Evolutionary conservation across 2,329 filamentous ascomycete species (phyloP).

Genomic region (Pseudomassariella vexata): DNA sequence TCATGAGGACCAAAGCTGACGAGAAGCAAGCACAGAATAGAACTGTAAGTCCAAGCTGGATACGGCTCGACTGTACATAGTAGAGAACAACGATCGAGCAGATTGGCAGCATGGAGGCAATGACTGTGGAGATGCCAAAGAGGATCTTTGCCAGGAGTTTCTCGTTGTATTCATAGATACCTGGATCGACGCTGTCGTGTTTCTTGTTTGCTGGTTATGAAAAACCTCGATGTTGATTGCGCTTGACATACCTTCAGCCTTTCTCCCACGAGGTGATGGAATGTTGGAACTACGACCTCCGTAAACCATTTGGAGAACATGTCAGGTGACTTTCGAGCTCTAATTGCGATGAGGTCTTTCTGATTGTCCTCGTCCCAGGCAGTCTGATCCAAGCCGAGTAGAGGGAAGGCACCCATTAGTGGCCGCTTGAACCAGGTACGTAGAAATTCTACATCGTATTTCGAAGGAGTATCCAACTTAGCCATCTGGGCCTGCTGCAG

Average conservation of each 20-base stretch:
- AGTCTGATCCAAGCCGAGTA: conserved; percentile 12
- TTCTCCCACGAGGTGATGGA: conserved; percentile 3
- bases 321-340: conserved; percentile 3
- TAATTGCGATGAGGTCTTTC: conserved; percentile 7
- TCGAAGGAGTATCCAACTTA: conserved; percentile 5
- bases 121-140: conserved; percentile 6
- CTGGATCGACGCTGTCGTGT: too few species aligned
- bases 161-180: conserved; percentile 8
- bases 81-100: conserved; percentile 8
- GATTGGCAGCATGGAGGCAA: conserved; percentile 9
- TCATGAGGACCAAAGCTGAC: conserved; percentile 9
- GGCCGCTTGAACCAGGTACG: conserved; percentile 15
- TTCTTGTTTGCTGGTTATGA: too few species aligned
- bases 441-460: conserved; percentile 7
- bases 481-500: conserved; percentile 5
- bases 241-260: conserved; percentile 10
- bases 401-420: conserved; percentile 14
- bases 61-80: conserved; percentile 2
- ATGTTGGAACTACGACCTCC: conserved; percentile 2
- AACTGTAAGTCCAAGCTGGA: conserved; percentile 5
- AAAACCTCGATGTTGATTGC: too few species aligned
- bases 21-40: conserved; percentile 9
- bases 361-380: conserved; percentile 11
- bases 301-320: conserved; percentile 8
- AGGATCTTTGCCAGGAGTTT: neutral